phyloP scores from a whole-genome alignment of 1,284 basidiomycete genomes.

The Pseudozyma thailandica region DNA sequence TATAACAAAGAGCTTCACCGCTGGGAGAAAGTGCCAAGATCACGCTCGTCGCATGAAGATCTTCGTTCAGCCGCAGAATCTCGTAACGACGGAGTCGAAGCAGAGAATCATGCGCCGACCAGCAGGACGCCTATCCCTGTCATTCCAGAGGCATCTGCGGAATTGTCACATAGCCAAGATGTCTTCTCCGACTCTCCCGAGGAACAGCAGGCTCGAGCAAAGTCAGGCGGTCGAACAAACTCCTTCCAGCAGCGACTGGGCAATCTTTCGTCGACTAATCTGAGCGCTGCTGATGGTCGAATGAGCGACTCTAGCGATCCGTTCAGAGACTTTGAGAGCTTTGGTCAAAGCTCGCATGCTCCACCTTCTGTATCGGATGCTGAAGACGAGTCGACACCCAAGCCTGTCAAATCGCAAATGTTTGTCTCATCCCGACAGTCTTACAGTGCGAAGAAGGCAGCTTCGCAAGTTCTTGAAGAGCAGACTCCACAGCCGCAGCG shows the following conservation, averaged over 20 bases:
- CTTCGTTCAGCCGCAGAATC: slow-evolving; percentile 36
- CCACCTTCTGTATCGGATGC: slow-evolving; percentile 14
- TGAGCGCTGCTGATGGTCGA: slow-evolving; percentile 24
- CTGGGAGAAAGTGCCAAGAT: slow-evolving; percentile 48
- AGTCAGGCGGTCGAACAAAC: slow-evolving; percentile 23
- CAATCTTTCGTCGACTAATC: slow-evolving; percentile 18
- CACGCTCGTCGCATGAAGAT: slow-evolving; percentile 34
- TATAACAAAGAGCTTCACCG: slow-evolving; percentile 47
- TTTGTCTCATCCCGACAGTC: slow-evolving; percentile 20
- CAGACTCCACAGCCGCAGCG: background rate
- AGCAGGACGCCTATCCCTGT: slow-evolving; percentile 33
- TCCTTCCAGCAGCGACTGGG: slow-evolving; percentile 43
- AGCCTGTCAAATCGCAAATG: slow-evolving; percentile 27
- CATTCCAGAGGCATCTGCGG: slow-evolving; percentile 45
- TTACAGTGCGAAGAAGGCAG: background rate
- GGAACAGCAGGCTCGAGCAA: slow-evolving; percentile 34
- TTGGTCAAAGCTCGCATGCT: slow-evolving; percentile 44
- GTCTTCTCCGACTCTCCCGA: slow-evolving; percentile 41
- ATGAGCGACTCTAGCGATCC: slow-evolving; percentile 54
- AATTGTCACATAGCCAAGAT: slow-evolving; percentile 33
- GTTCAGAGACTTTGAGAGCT: slow-evolving; percentile 53
- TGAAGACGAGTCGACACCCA: slow-evolving; percentile 27
- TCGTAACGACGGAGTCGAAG: slow-evolving; percentile 21
- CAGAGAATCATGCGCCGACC: slow-evolving; percentile 9
- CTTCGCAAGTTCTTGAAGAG: background rate